These are phyloP conservation scores for Dactylellina cionopaga DNA, from an alignment of 2,329 filamentous ascomycete genomes.

Conservation along the genomic window DNA sequence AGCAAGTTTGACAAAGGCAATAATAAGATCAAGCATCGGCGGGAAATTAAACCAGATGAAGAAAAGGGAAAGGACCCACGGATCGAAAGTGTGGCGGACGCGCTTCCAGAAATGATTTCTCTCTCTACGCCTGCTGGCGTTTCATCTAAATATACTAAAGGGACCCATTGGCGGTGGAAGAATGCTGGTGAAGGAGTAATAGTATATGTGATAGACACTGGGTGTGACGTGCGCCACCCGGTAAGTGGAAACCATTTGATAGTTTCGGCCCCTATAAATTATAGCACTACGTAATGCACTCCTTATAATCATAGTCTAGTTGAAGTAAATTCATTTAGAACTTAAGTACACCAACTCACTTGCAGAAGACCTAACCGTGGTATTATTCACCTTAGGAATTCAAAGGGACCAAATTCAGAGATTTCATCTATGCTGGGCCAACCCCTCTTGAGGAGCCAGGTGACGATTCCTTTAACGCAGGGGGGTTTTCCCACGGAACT, in stretches of 20 bases:
- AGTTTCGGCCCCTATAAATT: background rate
- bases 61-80: background rate
- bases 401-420: background rate
- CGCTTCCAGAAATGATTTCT: background rate
- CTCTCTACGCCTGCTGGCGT: background rate
- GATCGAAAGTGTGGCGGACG: background rate
- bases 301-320: no score
- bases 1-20: no score
- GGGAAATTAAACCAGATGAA: background rate
- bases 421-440: background rate
- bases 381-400: slow-evolving; percentile 1
- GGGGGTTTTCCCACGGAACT: background rate
- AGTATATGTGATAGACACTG: background rate
- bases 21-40: no score
- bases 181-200: background rate
- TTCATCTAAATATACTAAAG: background rate
- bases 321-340: no score
- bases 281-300: background rate
- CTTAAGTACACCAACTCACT: no score
- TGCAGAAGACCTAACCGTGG: no score
- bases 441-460: background rate
- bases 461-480: background rate
- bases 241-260: background rate
- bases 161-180: background rate
- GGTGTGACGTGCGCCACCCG: background rate